Base-by-base conservation (phyloP, 768 basidiomycete genomes). In the Termitomyces sp. region DNA sequence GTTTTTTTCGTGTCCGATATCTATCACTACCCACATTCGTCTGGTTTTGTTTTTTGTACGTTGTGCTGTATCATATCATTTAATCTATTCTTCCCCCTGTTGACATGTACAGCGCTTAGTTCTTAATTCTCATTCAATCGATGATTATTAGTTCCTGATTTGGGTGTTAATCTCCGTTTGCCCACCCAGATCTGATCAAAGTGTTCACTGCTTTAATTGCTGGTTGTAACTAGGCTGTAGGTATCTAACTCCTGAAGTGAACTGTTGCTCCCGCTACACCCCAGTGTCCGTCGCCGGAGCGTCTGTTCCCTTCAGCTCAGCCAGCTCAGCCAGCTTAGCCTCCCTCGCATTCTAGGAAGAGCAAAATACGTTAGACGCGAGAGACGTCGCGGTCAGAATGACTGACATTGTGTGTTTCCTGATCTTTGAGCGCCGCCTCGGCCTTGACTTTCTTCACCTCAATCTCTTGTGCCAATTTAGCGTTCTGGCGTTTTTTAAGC, bases 401-500 rank as follows among this genome's bases (percentile, higher is more conserved):
- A 42, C 36, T 53, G 12, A 53, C 52, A 30, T 28, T 28, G 18
- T 53, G 52, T n/a, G 7, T 30, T 42, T 40, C 38, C 26, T 42
- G 38, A 42, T 53, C 52, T 40, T 22, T 42, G 26, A 53, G 38
- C n/a, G 52, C 52, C 24, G 38, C 26, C 12, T 40, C 38, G 6
- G 38, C 52, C 38, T 20, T 40, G n/a, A 28, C 28, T 30, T 53
- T 53, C 52, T 53, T 53, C 6, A 14, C 38, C 13, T 42, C 52
- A 20, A 53, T 53, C 26, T 53, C 38, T 9, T 53, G 38, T 20
- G 14, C 6, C 6, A 62, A 30, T 30, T 57, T 62, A 26, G 36
- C 38, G n/a, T 59, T 53, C 28, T 47, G 53, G n/a, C 56, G 54
- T 36, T 59, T 53, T 52, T 53, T 57, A 28, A 59, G n/a, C 58